phyloP scores from a whole-genome alignment of 257 asterid genomes.

The Misopates orontium region DNA sequence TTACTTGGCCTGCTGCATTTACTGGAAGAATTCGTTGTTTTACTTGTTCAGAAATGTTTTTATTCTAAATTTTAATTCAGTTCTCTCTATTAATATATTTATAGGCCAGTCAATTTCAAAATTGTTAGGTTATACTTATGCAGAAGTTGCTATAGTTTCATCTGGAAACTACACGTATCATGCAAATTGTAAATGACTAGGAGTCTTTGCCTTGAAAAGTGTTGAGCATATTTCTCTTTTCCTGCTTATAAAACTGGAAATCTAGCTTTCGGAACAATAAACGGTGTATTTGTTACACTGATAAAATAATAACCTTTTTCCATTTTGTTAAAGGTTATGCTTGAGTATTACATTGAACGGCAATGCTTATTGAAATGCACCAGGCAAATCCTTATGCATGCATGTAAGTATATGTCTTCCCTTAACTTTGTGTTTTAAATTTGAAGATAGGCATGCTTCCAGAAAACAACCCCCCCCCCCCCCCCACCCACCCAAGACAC shows the following conservation, averaged over 20 bases:
- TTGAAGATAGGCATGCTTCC: conserved; percentile 15
- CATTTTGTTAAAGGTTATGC: conserved; percentile 56
- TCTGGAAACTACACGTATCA: conserved; percentile 19
- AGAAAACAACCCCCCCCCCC: conserved; percentile 2
- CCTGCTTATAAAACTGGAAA: conserved; percentile 6
- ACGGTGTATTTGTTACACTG: no score
- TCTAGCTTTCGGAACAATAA: no score
- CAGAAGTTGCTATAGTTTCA: neutral
- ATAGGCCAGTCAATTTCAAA: neutral
- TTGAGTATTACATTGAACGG: conserved; percentile 76
- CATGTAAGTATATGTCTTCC: conserved; percentile 58
- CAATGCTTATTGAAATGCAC: conserved; percentile 95
- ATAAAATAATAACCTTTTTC: neutral
- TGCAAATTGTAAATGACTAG: conserved; percentile 21
- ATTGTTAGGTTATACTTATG: neutral
- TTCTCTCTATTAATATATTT: neutral
- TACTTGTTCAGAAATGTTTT: neutral
- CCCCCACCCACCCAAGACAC: neutral
- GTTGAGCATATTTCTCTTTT: conserved; percentile 3
- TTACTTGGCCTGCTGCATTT: conserved; percentile 13
- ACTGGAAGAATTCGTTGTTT: neutral
- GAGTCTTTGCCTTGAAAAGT: neutral
- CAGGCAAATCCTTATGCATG: conserved; percentile 67
- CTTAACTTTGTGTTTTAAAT: conserved; percentile 27
- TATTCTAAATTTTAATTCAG: conserved; percentile 8